Conservation (phyloP, 345 rosid species). For the Nasturtium officinale region DNA sequence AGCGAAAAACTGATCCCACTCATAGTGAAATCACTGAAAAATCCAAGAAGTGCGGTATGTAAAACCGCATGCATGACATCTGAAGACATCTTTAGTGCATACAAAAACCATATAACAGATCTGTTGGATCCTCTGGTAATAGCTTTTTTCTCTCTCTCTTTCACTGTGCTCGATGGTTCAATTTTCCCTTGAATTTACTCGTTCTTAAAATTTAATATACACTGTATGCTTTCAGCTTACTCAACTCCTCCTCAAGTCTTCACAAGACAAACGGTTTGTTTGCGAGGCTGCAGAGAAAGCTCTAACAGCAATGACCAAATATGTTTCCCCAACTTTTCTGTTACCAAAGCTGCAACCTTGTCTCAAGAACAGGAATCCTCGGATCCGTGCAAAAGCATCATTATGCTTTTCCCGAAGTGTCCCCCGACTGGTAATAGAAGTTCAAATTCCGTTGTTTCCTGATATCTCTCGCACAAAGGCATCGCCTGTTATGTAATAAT, state of each 20-base stretch:
- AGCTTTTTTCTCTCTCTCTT: not conserved
- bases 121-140: constrained; percentile 79
- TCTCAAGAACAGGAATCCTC: constrained; percentile 82
- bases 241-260: constrained; percentile 92
- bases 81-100: constrained; percentile 77
- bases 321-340: constrained; percentile 71
- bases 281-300: constrained; percentile 97
- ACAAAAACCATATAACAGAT: constrained; percentile 67
- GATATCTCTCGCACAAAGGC: constrained; percentile 18
- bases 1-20: constrained; percentile 76
- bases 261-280: constrained; percentile 93
- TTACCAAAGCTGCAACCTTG: constrained; percentile 73
- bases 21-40: constrained; percentile 84
- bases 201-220: not conserved
- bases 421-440: constrained; percentile 64
- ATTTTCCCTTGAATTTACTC: not conserved
- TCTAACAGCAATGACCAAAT: constrained; percentile 71
- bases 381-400: constrained; percentile 91
- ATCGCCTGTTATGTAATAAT: not conserved
- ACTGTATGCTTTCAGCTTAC: constrained; percentile 61
- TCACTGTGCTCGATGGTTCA: not conserved
- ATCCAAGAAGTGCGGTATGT: constrained; percentile 96
- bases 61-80: constrained; percentile 96
- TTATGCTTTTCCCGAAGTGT: constrained; percentile 83
- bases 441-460: constrained; percentile 22